Evolutionary conservation across 164 flowering plant genomes (phyloP).

Genomic region (Houttuynia cordata): DNA sequence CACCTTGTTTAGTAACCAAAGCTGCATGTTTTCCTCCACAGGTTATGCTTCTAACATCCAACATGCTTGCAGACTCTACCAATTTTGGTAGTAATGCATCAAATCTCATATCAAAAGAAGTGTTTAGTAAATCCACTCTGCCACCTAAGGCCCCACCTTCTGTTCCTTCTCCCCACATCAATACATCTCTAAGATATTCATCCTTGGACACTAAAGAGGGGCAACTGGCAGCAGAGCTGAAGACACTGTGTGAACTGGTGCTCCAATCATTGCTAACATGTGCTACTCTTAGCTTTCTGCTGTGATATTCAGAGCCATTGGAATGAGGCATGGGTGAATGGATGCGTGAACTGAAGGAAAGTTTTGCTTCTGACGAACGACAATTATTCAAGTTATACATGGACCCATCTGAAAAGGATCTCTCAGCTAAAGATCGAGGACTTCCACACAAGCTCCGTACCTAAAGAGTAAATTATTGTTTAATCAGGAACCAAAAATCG

Average conservation of each 20-base stretch:
- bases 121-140: slow-evolving; percentile 12
- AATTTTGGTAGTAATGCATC: slow-evolving; percentile 53
- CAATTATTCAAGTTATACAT: slow-evolving; percentile 32
- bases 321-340: slow-evolving; percentile 12
- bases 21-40: slow-evolving; percentile 53
- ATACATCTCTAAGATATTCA: slow-evolving; percentile 37
- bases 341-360: slow-evolving; percentile 9
- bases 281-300: slow-evolving; percentile 1
- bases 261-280: slow-evolving; percentile 8
- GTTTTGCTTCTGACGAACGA: slow-evolving; percentile 27
- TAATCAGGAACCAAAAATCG: slow-evolving; percentile 2
- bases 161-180: slow-evolving; percentile 60
- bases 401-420: slow-evolving; percentile 40
- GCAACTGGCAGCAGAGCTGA: slow-evolving; percentile 9
- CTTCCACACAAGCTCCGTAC: slow-evolving; percentile 49
- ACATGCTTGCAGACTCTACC: slow-evolving; percentile 34
- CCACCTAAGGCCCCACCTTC: slow-evolving; percentile 31
- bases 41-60: slow-evolving; percentile 39
- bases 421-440: slow-evolving; percentile 38
- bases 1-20: slow-evolving; percentile 56
- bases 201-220: slow-evolving; percentile 12
- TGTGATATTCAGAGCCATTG: neutral
- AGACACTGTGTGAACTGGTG: slow-evolving; percentile 9
- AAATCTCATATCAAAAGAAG: slow-evolving; percentile 1
- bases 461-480: slow-evolving; percentile 15